A percentile compares a stretch with the other conserved stretches of the same genome.
phyloP scores from a whole-genome alignment of 2,329 filamentous ascomycete species.

The Thelonectria discophora region DNA sequence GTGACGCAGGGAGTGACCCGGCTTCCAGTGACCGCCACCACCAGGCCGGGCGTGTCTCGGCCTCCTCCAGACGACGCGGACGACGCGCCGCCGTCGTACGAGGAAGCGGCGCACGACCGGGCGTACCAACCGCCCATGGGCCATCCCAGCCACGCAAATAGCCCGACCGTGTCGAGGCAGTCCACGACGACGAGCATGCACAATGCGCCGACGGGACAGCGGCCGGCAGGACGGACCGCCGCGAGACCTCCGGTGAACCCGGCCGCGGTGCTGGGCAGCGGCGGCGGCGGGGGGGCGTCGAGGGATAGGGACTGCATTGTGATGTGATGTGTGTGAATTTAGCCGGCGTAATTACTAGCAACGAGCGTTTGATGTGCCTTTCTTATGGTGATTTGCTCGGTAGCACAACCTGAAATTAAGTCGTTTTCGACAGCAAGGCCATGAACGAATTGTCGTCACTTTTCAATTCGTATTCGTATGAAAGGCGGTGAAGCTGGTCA shows the following conservation, averaged over 20 bases:
- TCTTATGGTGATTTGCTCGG: background rate
- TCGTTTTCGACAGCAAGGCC: too few relatives aligned
- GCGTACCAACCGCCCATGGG: conserved; percentile 63
- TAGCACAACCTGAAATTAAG: too few relatives aligned
- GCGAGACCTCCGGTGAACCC: conserved; percentile 36
- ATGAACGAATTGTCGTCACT: background rate
- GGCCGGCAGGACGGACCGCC: conserved; percentile 30
- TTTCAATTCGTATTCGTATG: background rate
- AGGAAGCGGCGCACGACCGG: conserved; percentile 62
- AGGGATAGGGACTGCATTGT: conserved; percentile 55
- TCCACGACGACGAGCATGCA: conserved; percentile 32
- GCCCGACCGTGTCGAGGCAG: conserved; percentile 34
- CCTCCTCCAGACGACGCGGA: conserved; percentile 53
- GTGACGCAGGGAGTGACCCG: too few relatives aligned
- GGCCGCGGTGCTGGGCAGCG: conserved; percentile 32
- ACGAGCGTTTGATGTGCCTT: background rate
- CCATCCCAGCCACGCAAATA: conserved; percentile 58
- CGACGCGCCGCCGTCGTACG: conserved; percentile 66
- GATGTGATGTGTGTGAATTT: conserved; percentile 50
- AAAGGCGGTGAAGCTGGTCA: conserved; percentile 40
- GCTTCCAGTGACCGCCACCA: too few relatives aligned
- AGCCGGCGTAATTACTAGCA: conserved; percentile 2
- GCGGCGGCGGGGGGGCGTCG: conserved; percentile 26
- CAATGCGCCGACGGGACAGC: conserved; percentile 29
- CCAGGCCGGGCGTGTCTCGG: conserved; percentile 45